Conservation (phyloP, 495 filamentous ascomycete species). For the Aspergillus leporis region DNA sequence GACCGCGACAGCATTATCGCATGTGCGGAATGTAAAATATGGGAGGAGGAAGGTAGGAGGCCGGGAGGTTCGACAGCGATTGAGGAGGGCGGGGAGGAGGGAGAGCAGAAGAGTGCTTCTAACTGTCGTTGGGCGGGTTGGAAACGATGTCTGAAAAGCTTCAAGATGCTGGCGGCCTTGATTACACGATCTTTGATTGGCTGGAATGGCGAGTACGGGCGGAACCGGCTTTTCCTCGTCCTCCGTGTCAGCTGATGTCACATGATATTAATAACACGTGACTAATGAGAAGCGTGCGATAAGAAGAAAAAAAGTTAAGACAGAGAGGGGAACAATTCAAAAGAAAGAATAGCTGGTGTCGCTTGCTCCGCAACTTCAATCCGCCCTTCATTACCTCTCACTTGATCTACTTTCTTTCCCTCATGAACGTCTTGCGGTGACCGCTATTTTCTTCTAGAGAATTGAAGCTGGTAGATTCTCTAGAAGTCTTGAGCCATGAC, state of each 20-base stretch:
- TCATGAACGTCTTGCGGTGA: slow-evolving; percentile 60
- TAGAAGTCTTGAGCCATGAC: slow-evolving; percentile 57
- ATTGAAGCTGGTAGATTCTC: slow-evolving; percentile 58
- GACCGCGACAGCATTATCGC: slow-evolving; percentile 83
- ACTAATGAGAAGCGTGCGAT: slow-evolving; percentile 21
- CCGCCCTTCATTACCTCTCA: neutral
- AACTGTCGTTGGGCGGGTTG: slow-evolving; percentile 29
- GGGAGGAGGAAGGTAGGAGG: slow-evolving; percentile 31
- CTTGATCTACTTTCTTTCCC: slow-evolving; percentile 6
- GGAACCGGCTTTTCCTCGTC: slow-evolving; percentile 45
- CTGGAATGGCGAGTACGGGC: slow-evolving; percentile 40
- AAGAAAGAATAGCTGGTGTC: neutral
- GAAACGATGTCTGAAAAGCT: slow-evolving; percentile 50
- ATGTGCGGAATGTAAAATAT: slow-evolving; percentile 42
- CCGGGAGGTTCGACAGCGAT: slow-evolving; percentile 46
- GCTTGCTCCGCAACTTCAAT: neutral
- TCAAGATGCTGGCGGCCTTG: slow-evolving; percentile 47
- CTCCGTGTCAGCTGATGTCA: slow-evolving; percentile 36
- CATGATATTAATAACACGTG: slow-evolving; percentile 29
- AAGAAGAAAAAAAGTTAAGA: slow-evolving; percentile 36
- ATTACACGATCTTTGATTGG: slow-evolving; percentile 48
- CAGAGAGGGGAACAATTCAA: neutral
- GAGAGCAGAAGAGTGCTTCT: slow-evolving; percentile 18
- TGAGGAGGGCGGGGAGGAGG: slow-evolving; percentile 31
- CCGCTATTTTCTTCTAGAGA: slow-evolving; percentile 65